Base-by-base conservation (phyloP, 2,329 filamentous ascomycete genomes). In the Pestalotiopsis sp. region DNA sequence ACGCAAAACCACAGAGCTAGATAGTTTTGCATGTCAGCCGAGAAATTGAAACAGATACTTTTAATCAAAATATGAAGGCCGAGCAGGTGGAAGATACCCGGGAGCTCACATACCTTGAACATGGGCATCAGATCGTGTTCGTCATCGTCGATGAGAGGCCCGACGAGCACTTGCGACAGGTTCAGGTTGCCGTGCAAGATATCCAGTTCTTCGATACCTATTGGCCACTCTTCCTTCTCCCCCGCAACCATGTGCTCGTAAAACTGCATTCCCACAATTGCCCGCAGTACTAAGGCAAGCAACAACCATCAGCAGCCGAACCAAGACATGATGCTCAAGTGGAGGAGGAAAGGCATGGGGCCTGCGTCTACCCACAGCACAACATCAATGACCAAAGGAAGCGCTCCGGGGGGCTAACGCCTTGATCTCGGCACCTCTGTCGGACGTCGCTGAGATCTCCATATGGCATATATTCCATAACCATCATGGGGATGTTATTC, bases 121-220 rank as follows among this genome's bases (percentile, higher is more conserved):
- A 59, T 6, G 13, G 65, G 65, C 23, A 52, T 14, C 25, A 61
- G 27, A 13, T 11, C 38, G 31, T 66, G 65, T 14, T 66, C 65
- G 7, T 61, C 65, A 52, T 20, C 57, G 39, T 52, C 27, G 7
- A 39, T 27, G 17, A 66, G 65, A 6, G 38, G n/a, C 13, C 65
- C 65, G 6, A 66, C 58, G 38, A 66, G 65, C 3, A 66, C 23
- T 11, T 66, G 65, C 27, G 65, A 61, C 6, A 59, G 14, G 57
- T 66, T 36, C n/a, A 66, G 52, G 9, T 20, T 41, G 2, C 56
- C 65, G 41, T 66, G 65, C 39, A 25, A 17, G 3, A 66, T n/a
- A 17, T 14, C 9, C 5, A 5, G 17, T n/a, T 52, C 27, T 11
- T 17, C 13, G 12, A n/a, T 14, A 12, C 31, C n/a, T n/a, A 23